phyloP scores from a whole-genome alignment of 176 grass and related monocot species.

The Carex kokanica region DNA sequence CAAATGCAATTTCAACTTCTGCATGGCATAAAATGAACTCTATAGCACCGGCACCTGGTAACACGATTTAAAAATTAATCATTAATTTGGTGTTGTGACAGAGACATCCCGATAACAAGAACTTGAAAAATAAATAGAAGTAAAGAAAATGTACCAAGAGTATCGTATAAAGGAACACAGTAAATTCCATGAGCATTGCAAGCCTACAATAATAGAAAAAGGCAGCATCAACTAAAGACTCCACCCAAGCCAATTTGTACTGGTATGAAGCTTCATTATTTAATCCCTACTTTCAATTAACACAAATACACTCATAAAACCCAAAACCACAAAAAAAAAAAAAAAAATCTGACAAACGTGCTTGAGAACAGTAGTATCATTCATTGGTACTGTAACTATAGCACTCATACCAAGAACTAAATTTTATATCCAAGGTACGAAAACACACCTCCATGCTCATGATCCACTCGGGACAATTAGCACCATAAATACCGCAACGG shows the following conservation, averaged over 20 bases:
- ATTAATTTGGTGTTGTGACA: neutral
- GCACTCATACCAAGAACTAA: neutral
- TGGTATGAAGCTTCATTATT: neutral
- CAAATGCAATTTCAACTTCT: slow-evolving; percentile 90
- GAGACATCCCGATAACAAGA: neutral
- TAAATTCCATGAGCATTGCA: slow-evolving; percentile 95
- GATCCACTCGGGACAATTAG: slow-evolving; percentile 80
- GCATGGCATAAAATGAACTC: slow-evolving; percentile 94
- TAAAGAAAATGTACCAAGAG: slow-evolving; percentile 61
- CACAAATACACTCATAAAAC: neutral
- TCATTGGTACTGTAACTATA: neutral
- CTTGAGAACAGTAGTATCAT: neutral
- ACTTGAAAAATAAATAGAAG: slow-evolving; percentile 22
- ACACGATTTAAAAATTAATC: neutral
- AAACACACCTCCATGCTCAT: slow-evolving; percentile 79
- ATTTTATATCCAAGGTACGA: neutral
- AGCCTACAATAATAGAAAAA: slow-evolving; percentile 40
- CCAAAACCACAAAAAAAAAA: neutral
- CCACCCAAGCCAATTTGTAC: neutral
- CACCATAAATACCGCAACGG: slow-evolving; percentile 89
- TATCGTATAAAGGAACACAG: slow-evolving; percentile 95
- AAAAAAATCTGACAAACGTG: neutral
- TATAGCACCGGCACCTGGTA: slow-evolving; percentile 74
- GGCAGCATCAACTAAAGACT: slow-evolving; percentile 10
- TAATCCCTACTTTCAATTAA: neutral